Percentiles rank a stretch among this genome's conserved stretches.
phyloP scores from a whole-genome alignment of 495 filamentous ascomycete genomes.

The Jackrogersella multiformis region DNA sequence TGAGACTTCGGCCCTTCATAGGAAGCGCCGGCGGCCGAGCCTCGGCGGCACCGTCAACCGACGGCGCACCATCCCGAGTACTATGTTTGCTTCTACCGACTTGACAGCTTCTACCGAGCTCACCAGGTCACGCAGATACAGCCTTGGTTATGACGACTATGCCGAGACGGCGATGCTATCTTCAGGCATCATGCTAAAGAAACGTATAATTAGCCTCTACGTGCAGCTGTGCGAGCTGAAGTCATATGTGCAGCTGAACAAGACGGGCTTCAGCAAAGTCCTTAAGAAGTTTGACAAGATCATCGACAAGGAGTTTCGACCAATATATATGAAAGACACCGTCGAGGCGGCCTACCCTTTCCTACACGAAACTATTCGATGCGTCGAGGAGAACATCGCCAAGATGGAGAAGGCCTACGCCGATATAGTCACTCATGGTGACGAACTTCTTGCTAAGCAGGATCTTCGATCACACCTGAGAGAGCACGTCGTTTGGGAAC shows the following conservation, averaged over 20 bases:
- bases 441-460: constrained; percentile 74
- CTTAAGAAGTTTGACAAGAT: constrained; percentile 99
- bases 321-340: constrained; percentile 74
- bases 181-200: constrained; percentile 86
- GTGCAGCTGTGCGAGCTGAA: constrained; percentile 95
- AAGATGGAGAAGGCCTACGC: constrained; percentile 83
- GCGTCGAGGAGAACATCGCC: constrained; percentile 73
- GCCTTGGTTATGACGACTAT: constrained; percentile 73
- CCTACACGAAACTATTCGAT: constrained; percentile 69
- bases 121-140: constrained; percentile 63
- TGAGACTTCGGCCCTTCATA: constrained; percentile 65
- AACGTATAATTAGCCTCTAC: constrained; percentile 84
- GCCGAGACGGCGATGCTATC: constrained; percentile 82
- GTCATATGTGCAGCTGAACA: constrained; percentile 95
- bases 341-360: constrained; percentile 84
- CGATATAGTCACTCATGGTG: constrained; percentile 79
- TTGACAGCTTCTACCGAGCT: constrained; percentile 64
- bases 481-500: constrained; percentile 98
- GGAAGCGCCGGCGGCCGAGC: constrained; percentile 46
- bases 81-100: constrained; percentile 59
- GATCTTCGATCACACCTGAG: constrained; percentile 91
- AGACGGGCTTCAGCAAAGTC: constrained; percentile 94
- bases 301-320: constrained; percentile 78
- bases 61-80: constrained; percentile 48
- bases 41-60: constrained; percentile 45